phyloP scores from a whole-genome alignment of 495 filamentous ascomycete genomes.

The Usnea hakonensis region DNA sequence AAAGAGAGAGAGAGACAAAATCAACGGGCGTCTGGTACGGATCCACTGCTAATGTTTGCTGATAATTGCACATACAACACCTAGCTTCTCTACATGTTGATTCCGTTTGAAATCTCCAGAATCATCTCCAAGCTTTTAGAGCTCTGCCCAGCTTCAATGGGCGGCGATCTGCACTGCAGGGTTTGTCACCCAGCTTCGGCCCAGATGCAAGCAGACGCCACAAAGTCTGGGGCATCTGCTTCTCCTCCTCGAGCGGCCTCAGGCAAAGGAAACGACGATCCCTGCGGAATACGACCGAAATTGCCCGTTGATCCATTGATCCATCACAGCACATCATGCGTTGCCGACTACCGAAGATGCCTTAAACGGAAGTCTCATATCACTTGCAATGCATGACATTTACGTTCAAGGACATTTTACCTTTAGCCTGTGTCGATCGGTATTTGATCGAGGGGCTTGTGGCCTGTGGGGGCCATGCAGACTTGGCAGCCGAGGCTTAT shows the following conservation, averaged over 20 bases:
- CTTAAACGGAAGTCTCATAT: background rate
- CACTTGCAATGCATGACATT: background rate
- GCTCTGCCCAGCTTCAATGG: background rate
- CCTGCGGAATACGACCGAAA: background rate
- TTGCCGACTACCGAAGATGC: background rate
- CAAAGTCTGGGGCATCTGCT: background rate
- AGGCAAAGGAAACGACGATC: background rate
- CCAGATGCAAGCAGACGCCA: background rate
- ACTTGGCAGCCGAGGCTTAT: background rate
- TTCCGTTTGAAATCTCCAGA: background rate
- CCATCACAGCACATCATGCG: background rate
- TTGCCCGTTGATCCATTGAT: background rate
- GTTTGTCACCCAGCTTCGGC: background rate
- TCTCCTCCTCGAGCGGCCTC: background rate
- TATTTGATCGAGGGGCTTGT: background rate
- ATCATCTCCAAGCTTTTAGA: background rate
- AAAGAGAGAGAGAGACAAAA: too few relatives aligned
- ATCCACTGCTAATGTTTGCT: background rate
- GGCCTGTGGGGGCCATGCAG: too few relatives aligned
- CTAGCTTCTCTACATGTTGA: background rate
- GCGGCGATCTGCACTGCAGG: background rate
- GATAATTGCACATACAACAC: background rate
- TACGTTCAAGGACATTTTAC: background rate
- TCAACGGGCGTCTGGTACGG: background rate
- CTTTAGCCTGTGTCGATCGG: background rate